Evolutionary conservation across 805 yeast species (phyloP), one percentile per base, ranked within the genome.

Genomic region (Kuraishia molischiana): DNA sequence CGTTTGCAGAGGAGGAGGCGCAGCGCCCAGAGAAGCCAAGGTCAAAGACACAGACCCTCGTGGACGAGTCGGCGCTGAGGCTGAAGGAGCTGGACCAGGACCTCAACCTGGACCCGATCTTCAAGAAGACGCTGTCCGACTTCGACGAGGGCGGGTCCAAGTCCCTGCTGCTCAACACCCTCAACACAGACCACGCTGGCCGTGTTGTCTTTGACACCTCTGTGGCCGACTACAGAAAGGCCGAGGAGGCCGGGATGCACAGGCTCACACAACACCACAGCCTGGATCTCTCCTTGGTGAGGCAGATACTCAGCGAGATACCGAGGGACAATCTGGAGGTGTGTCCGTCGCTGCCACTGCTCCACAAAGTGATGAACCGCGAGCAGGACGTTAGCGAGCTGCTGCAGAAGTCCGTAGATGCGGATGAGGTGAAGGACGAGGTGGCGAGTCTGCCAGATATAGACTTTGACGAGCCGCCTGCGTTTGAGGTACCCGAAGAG

Each of bases 121-220:
- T 83, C 55, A 80, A 79, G 46, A 79, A 78, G 49, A 81, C 85
- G 1, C 60, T 82, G 36, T 76, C 86, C 0, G 89, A 81, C 37
- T 82, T 82, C 47, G 92, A 83, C 53, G 90, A 82, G 59, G 89
- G 89, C 29, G 90, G 92, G 3, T 79, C 90, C 5, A 82, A 79
- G 50, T 74, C 84, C 41, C 60, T 83, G 36, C 56, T 82, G 32
- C 52, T 79, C 43, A 82, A 82, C 44, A 73, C 84, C 0, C 64
- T 82, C 33, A 65, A 66, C 42, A 62, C 77, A 13, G 79, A 80
- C 47, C 39, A 53, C 1, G 48, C 67, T 1, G 74, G 77, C 0
- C 57, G 80, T 47, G 77, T 82, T 3, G 73, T 79, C 2, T 80
- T 82, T 50, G 90, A 79, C 50, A 62, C 62, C 5, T 52, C 37